Evolutionary conservation across 768 basidiomycete species (phyloP), one percentile per base, ranked within the genome.

Genomic region (Mycena alexandri): DNA sequence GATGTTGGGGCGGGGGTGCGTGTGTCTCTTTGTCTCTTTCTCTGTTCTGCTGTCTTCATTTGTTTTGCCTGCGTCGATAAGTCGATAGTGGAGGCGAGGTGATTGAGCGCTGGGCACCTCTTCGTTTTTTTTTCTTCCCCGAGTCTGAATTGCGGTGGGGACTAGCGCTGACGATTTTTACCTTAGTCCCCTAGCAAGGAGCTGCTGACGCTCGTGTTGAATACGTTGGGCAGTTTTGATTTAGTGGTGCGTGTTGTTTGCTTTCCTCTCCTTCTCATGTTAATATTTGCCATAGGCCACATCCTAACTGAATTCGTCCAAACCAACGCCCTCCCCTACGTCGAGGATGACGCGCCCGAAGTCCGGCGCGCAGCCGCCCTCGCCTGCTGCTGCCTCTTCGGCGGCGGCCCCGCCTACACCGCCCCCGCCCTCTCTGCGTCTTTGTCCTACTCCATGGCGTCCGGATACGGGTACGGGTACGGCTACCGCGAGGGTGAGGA

Each of bases 231-330:
- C 48, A 86, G 89, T 10, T 99, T 99, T 76, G 96, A 99, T 78
- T 99, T 99, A 94, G 88, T 62, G 97, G 96, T 92, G 78, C 77
- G 76, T 65, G 16, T n/a, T 62, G 33, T 17, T 46, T 14, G 38
- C 13, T 42, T n/a, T n/a, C n/a, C n/a, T n/a, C n/a, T n/a, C n/a
- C n/a, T n/a, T n/a, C n/a, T n/a, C n/a, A n/a, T n/a, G n/a, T n/a
- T n/a, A 34, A 34, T 4, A 47, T 19, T 52, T 41, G n/a, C 47
- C 61, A 38, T 62, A 93, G 96, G 96, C 29, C 96, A 99, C 70
- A 87, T 93, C 12, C 83, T 99, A 63, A 97, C 96, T 77, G 98
- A 99, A 77, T 98, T 98, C 76, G 94, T 98, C 34, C 93, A 96
- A 43, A 90, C 84, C 62, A 93, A 93, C 67, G 96, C 96, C 2